phyloP scores from a whole-genome alignment of 352 stramenopile species.

The Globisporangium echinulatum region DNA sequence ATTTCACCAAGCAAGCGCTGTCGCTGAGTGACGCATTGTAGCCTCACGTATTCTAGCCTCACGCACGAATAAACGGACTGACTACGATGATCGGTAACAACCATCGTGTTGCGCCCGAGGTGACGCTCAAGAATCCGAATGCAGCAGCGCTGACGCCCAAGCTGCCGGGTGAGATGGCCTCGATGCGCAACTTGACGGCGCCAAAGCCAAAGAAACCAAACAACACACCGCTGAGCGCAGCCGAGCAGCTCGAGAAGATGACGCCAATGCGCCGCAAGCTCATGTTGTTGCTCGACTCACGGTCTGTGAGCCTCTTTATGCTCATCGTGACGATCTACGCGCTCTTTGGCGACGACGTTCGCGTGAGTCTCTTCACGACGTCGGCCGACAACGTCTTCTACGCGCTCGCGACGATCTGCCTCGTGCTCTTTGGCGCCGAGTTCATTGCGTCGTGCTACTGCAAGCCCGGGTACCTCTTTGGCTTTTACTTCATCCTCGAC shows the following conservation, averaged over 20 bases:
- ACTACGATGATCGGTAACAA: constrained; percentile 21
- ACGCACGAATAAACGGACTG: constrained; percentile 3
- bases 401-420: constrained; percentile 77
- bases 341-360: constrained; percentile 90
- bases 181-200: constrained; percentile 19
- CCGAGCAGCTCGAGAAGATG: constrained; percentile 34
- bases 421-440: constrained; percentile 87
- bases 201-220: constrained; percentile 5
- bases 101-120: constrained; percentile 67
- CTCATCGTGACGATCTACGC: constrained; percentile 89
- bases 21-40: too few species aligned
- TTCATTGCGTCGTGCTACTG: constrained; percentile 74
- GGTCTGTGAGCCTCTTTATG: constrained; percentile 78
- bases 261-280: constrained; percentile 34
- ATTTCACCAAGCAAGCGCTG: too few species aligned
- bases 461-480: constrained; percentile 74
- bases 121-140: constrained; percentile 59
- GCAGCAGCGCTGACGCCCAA: constrained; percentile 51
- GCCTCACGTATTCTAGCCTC: too few species aligned
- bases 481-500: constrained; percentile 91
- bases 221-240: constrained; percentile 12
- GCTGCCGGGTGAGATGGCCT: constrained; percentile 35
- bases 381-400: constrained; percentile 80
- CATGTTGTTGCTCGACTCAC: constrained; percentile 60
- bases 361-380: constrained; percentile 67